Evolutionary conservation across 2,329 filamentous ascomycete species (phyloP).

Genomic region (Massarina eburnea): DNA sequence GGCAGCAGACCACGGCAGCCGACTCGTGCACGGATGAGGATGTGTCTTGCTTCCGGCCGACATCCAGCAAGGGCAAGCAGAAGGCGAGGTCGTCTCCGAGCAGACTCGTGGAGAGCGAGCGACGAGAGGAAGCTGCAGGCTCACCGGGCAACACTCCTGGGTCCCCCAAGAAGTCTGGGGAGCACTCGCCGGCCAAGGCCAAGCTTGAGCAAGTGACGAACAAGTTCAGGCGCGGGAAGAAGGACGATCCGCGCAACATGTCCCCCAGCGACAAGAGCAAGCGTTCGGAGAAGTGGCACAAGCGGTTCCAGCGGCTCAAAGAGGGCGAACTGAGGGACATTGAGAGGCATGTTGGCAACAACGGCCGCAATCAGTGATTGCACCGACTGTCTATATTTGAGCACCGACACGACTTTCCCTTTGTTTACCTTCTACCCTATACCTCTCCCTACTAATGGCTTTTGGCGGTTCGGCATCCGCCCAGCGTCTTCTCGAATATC

Average conservation of each 20-base stretch:
- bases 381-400: not conserved
- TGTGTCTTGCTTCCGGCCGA: constrained; percentile 36
- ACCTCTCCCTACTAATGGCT: constrained; percentile 4
- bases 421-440: not conserved
- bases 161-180: constrained; percentile 40
- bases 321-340: constrained; percentile 31
- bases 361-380: constrained; percentile 7
- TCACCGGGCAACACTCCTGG: constrained; percentile 27
- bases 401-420: not conserved
- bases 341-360: constrained; percentile 21
- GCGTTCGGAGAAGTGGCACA: constrained; percentile 40
- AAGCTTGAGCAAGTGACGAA: constrained; percentile 51
- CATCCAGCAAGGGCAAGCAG: constrained; percentile 34
- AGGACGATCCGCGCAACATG: constrained; percentile 39
- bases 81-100: constrained; percentile 27
- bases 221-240: constrained; percentile 45
- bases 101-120: constrained; percentile 16
- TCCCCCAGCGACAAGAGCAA: constrained; percentile 41
- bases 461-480: constrained; percentile 1
- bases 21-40: constrained; percentile 20
- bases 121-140: constrained; percentile 15
- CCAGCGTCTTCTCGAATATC: not conserved
- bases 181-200: constrained; percentile 48
- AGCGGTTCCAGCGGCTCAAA: constrained; percentile 39
- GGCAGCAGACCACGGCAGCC: constrained; percentile 7